Conservation (phyloP, 2,329 filamentous ascomycete genomes). For the Phaeosphaeria sp. region DNA sequence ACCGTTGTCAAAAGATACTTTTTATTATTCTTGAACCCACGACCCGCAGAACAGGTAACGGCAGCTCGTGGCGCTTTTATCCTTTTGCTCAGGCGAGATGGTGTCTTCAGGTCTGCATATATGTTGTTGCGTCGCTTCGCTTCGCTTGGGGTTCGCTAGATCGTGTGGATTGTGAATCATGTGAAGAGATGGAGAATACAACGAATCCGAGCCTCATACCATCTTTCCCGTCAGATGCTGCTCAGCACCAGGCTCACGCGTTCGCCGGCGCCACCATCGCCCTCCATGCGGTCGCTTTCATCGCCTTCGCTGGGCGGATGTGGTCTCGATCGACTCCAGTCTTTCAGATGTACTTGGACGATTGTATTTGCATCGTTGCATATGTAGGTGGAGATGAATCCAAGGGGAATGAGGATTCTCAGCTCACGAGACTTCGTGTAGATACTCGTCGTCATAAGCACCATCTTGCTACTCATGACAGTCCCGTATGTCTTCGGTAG, state of each 20-base stretch:
- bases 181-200: constrained; percentile 2
- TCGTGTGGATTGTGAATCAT: background rate
- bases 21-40: background rate
- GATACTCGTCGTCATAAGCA: constrained; percentile 20
- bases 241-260: constrained; percentile 3
- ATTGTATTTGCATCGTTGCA: constrained; percentile 20
- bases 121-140: background rate
- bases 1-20: background rate
- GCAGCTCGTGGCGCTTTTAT: background rate
- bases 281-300: constrained; percentile 15
- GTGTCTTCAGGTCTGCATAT: background rate
- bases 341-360: constrained; percentile 20
- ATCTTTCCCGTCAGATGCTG: constrained; percentile 6
- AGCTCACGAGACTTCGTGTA: background rate
- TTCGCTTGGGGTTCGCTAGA: background rate
- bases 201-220: constrained; percentile 13
- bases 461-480: constrained; percentile 17
- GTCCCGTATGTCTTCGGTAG: constrained; percentile 16
- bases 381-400: constrained; percentile 13
- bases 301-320: constrained; percentile 21
- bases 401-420: background rate
- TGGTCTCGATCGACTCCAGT: constrained; percentile 22
- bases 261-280: constrained; percentile 18
- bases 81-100: background rate
- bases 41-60: background rate